Percentiles rank a stretch among this genome's conserved stretches.
phyloP scores from a whole-genome alignment of 345 rosid species.

The Aquilaria malaccensis region DNA sequence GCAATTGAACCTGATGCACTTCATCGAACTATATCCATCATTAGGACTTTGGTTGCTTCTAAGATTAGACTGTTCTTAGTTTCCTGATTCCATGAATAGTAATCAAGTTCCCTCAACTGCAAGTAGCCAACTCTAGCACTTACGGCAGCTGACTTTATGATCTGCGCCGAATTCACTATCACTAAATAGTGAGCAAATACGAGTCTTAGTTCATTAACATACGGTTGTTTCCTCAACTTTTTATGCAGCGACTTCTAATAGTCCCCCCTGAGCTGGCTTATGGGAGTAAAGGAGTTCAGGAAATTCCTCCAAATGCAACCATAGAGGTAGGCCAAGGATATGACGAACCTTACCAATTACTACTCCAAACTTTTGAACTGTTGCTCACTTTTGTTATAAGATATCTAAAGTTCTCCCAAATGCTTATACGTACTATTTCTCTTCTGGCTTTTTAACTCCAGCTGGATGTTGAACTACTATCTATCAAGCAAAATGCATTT shows the following conservation, averaged over 20 bases:
- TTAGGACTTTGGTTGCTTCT: too few relatives aligned
- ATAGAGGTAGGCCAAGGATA: slow-evolving; percentile 53
- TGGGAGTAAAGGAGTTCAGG: slow-evolving; percentile 94
- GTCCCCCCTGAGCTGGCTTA: slow-evolving; percentile 94
- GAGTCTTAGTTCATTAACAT: not conserved
- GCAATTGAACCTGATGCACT: too few relatives aligned
- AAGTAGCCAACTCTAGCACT: too few relatives aligned
- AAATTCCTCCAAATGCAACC: slow-evolving; percentile 96
- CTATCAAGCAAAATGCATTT: slow-evolving; percentile 88
- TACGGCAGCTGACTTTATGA: too few relatives aligned
- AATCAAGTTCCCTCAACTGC: not conserved
- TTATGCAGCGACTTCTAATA: slow-evolving; percentile 59
- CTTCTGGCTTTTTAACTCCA: slow-evolving; percentile 24
- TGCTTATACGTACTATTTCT: not conserved
- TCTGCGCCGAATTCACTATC: too few relatives aligned
- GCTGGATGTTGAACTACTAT: slow-evolving; percentile 78
- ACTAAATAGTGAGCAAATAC: too few relatives aligned
- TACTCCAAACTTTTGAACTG: not conserved
- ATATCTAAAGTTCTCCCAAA: not conserved
- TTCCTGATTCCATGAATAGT: too few relatives aligned
- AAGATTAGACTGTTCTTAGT: too few relatives aligned
- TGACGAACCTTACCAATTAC: not conserved
- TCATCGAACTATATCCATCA: too few relatives aligned
- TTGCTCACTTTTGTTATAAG: not conserved
- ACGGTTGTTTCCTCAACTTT: not conserved